phyloP scores from a whole-genome alignment of 805 yeast genomes.

The Yamadazyma philogaea region DNA sequence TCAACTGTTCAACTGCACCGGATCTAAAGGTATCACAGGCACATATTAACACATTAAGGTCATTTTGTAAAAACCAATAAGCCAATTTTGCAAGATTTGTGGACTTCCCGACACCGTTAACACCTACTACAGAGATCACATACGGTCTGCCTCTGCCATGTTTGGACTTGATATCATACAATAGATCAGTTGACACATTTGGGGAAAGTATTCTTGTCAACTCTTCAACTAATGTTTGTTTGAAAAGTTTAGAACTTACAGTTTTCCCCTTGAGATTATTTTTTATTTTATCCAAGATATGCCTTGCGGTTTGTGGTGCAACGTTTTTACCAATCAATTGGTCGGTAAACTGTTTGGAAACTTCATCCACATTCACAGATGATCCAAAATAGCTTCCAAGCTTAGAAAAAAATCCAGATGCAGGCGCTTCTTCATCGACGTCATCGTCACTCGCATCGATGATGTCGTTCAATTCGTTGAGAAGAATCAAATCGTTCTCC shows the following conservation, averaged over 20 bases:
- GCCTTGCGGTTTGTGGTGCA: constrained; percentile 82
- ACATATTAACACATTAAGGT: constrained; percentile 80
- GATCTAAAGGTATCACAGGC: constrained; percentile 98
- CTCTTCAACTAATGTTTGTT: constrained; percentile 59
- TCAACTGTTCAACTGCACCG: constrained; percentile 97
- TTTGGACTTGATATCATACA: constrained; percentile 67
- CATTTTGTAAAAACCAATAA: constrained; percentile 90
- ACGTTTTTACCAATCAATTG: constrained; percentile 84
- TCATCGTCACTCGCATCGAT: constrained; percentile 33
- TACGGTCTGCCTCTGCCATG: constrained; percentile 55
- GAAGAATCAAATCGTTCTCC: constrained; percentile 39
- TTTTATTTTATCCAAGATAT: constrained; percentile 67
- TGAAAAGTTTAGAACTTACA: constrained; percentile 68
- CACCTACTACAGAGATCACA: constrained; percentile 97
- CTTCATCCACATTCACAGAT: constrained; percentile 52
- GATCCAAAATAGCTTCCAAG: constrained; percentile 37
- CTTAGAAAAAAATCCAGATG: constrained; percentile 27
- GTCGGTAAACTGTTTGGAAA: constrained; percentile 63
- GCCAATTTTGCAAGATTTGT: constrained; percentile 93
- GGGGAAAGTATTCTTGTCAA: constrained; percentile 83
- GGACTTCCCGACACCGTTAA: constrained; percentile 96
- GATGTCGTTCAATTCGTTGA: constrained; percentile 39
- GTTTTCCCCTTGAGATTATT: constrained; percentile 69
- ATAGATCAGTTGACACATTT: constrained; percentile 80
- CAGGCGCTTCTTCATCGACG: constrained; percentile 16